These are phyloP conservation scores for Colletotrichum chlorophyti DNA, from an alignment of 2,329 filamentous ascomycete species.

Conservation along the genomic window DNA sequence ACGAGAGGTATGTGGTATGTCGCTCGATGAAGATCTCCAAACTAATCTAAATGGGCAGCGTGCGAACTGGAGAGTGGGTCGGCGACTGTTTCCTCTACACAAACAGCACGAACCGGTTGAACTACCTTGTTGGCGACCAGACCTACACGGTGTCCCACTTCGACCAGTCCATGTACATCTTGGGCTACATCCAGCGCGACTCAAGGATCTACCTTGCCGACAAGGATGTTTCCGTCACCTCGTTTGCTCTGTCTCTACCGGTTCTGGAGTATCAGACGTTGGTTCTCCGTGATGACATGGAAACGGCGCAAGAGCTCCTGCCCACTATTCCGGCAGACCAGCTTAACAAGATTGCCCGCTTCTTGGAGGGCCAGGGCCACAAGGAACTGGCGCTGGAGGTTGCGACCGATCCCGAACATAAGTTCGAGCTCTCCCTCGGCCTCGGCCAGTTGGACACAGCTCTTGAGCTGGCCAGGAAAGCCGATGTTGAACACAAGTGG, in stretches of 20 bases:
- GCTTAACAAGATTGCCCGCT: constrained; percentile 97
- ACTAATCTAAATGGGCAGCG: constrained; percentile 56
- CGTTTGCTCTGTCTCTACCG: constrained; percentile 87
- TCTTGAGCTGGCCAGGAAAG: constrained; percentile 80
- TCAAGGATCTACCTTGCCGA: constrained; percentile 94
- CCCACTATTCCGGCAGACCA: constrained; percentile 87
- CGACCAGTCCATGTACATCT: constrained; percentile 91
- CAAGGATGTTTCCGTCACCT: constrained; percentile 92
- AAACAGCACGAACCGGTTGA: constrained; percentile 93
- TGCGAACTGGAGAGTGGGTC: constrained; percentile 96
- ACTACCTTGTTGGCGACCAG: constrained; percentile 97
- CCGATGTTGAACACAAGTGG: constrained; percentile 96
- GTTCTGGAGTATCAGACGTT: constrained; percentile 98
- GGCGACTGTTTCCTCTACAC: constrained; percentile 99
- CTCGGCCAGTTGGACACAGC: constrained; percentile 87
- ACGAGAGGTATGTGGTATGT: constrained; percentile 69
- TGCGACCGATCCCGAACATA: constrained; percentile 93
- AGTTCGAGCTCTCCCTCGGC: constrained; percentile 88
- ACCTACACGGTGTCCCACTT: constrained; percentile 98
- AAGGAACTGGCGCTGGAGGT: constrained; percentile 96
- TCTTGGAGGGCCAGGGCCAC: constrained; percentile 95
- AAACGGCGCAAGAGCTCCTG: constrained; percentile 85
- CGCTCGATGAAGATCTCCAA: neutral
- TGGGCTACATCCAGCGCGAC: constrained; percentile 94
- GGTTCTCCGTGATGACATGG: constrained; percentile 91